Conservation (phyloP, 176 grass and related monocot genomes). For the Avena eriantha region DNA sequence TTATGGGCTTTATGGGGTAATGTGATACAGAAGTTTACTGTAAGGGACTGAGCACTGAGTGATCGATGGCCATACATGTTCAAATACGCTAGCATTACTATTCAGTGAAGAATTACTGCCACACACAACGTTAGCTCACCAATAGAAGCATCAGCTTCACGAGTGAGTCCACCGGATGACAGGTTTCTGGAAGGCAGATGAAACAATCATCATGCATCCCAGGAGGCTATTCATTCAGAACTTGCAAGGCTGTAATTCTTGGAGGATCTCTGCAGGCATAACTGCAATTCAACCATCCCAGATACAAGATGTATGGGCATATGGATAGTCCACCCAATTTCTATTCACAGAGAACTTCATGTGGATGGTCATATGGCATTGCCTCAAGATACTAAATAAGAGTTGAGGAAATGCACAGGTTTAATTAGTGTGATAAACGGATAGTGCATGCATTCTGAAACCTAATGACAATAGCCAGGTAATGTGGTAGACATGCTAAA, state of each 20-base stretch:
- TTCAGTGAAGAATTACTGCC: not conserved
- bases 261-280: not conserved
- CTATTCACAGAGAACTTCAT: not conserved
- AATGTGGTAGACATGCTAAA: not conserved
- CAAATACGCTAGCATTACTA: not conserved
- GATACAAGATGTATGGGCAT: not conserved
- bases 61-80: not conserved
- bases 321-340: not conserved
- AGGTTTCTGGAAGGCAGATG: not conserved
- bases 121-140: not conserved
- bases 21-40: not conserved
- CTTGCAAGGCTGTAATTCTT: not conserved
- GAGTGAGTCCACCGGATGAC: not conserved
- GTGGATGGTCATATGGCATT: not conserved
- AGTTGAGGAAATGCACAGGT: not conserved
- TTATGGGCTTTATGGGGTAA: no score
- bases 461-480: not conserved
- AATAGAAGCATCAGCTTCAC: not conserved
- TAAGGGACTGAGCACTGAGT: not conserved
- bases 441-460: not conserved
- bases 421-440: not conserved
- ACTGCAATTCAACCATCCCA: not conserved
- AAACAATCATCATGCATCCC: not conserved
- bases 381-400: not conserved
- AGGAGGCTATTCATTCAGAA: not conserved